Percentiles rank a stretch among this genome's conserved stretches.
phyloP scores from a whole-genome alignment of 73 alveolate species.

The Uronychia setigera region DNA sequence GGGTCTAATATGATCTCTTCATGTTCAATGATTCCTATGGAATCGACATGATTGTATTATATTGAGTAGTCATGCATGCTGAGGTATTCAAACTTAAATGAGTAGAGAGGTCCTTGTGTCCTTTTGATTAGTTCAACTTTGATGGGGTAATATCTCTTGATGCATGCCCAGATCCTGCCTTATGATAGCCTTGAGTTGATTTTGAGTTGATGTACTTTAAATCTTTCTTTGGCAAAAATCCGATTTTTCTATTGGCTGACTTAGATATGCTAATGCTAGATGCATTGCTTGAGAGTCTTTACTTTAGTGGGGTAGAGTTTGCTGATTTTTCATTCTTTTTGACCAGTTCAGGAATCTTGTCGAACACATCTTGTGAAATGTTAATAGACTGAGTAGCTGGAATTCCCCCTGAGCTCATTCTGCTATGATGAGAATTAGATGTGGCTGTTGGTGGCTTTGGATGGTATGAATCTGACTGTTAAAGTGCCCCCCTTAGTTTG shows the following conservation, averaged over 20 bases:
- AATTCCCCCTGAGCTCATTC: neutral
- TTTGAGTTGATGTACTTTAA: neutral
- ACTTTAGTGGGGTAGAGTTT: neutral
- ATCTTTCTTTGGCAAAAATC: neutral
- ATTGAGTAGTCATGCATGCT: too few species aligned
- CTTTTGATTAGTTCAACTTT: too few species aligned
- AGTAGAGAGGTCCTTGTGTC: too few species aligned
- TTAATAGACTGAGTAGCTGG: neutral
- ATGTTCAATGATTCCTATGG: too few species aligned
- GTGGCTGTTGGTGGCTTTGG: neutral
- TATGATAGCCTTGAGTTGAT: too few species aligned
- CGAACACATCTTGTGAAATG: neutral
- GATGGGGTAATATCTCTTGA: too few species aligned
- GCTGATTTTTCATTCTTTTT: neutral
- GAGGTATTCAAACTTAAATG: too few species aligned
- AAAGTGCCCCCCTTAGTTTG: neutral
- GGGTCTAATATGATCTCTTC: too few species aligned
- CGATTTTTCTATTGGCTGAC: neutral
- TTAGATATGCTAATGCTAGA: neutral
- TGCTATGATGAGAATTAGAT: neutral
- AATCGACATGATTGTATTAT: too few species aligned
- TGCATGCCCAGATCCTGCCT: neutral
- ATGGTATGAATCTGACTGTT: neutral
- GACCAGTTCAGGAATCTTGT: neutral
- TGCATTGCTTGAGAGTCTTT: neutral